phyloP scores from a whole-genome alignment of 2,329 filamentous ascomycete species.

The Dothistroma septosporum region DNA sequence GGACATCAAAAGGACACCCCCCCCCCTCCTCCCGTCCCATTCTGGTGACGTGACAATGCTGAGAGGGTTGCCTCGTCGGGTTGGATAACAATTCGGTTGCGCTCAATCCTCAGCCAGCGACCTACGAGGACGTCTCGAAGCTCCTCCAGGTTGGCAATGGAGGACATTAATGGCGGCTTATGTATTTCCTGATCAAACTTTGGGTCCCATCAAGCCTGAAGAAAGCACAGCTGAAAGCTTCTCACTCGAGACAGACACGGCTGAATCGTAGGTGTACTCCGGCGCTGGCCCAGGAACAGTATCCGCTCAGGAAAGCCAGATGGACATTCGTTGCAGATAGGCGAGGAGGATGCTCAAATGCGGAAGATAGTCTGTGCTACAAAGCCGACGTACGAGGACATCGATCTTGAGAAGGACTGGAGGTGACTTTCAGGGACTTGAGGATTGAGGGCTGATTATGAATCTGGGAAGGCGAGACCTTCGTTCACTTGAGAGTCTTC shows the following conservation, averaged over 20 bases:
- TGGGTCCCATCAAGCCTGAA: slow-evolving; percentile 16
- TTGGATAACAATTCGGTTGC: neutral
- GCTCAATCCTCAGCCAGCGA: neutral
- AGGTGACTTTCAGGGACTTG: slow-evolving; percentile 15
- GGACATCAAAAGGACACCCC: neutral
- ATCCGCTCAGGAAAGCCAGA: slow-evolving; percentile 27
- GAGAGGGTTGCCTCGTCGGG: neutral
- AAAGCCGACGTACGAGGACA: slow-evolving; percentile 14
- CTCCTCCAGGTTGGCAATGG: neutral
- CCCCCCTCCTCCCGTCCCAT: too few species aligned
- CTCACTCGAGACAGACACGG: slow-evolving; percentile 40
- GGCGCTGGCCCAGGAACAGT: slow-evolving; percentile 37
- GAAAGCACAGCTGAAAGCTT: slow-evolving; percentile 14
- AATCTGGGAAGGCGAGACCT: neutral
- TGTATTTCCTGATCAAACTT: slow-evolving; percentile 16
- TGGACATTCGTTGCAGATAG: slow-evolving; percentile 19
- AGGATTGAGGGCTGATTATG: slow-evolving; percentile 13
- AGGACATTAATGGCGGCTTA: slow-evolving; percentile 6
- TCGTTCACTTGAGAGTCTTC: too few species aligned
- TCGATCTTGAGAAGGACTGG: slow-evolving; percentile 9
- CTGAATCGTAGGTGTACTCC: slow-evolving; percentile 65
- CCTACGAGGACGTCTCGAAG: neutral
- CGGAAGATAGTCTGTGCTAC: slow-evolving; percentile 19
- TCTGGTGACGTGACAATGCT: neutral
- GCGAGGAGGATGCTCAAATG: slow-evolving; percentile 15